A percentile compares a stretch with the other conserved stretches of the same genome.
Conservation (phyloP, 2,329 filamentous ascomycete species). For the Tolypocladium capitatum region DNA sequence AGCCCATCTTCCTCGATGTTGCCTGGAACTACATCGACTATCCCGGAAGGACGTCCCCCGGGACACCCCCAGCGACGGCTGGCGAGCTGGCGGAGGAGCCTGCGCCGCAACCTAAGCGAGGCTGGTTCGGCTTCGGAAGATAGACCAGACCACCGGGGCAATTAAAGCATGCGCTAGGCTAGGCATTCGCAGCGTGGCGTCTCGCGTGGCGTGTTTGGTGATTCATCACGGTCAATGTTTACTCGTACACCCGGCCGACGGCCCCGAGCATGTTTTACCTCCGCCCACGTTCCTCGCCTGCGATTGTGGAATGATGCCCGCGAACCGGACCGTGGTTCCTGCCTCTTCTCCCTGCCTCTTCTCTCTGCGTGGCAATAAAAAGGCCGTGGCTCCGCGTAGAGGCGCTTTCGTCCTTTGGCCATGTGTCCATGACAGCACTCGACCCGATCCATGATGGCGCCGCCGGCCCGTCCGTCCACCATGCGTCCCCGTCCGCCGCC, state of each 20-base stretch:
- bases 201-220: not conserved
- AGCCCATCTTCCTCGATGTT: slow-evolving; percentile 90
- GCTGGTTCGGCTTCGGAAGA: slow-evolving; percentile 66
- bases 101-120: slow-evolving; percentile 37
- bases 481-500: no score
- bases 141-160: slow-evolving; percentile 5
- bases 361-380: not conserved
- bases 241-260: not conserved
- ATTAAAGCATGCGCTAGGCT: no score
- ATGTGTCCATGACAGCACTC: not conserved
- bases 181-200: not conserved
- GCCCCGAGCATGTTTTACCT: not conserved
- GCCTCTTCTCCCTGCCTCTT: not conserved
- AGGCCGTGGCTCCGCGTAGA: not conserved
- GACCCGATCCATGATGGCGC: not conserved
- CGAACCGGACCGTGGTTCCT: not conserved
- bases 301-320: not conserved
- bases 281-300: not conserved
- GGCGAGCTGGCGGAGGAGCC: slow-evolving; percentile 26
- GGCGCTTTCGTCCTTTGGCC: not conserved
- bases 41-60: slow-evolving; percentile 43
- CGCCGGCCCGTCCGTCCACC: not conserved
- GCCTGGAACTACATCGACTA: slow-evolving; percentile 98
- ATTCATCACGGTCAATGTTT: not conserved
- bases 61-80: slow-evolving; percentile 18